A percentile compares a stretch with the other conserved stretches of the same genome.
phyloP scores from a whole-genome alignment of 176 grass and related monocot species.

The Thinopyrum elongatum region DNA sequence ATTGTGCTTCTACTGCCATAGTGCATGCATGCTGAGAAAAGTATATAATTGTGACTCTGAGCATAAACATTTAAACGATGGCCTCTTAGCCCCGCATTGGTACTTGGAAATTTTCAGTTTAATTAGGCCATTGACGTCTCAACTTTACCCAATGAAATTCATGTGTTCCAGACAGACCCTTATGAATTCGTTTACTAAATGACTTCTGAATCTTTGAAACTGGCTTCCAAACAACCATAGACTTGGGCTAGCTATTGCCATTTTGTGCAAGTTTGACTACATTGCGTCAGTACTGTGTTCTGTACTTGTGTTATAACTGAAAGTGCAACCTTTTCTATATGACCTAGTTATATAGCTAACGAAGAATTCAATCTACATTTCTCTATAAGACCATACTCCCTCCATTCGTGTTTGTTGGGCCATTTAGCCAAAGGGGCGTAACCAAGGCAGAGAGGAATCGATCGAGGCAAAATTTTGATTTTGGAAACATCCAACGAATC shows the following conservation, averaged over 20 bases:
- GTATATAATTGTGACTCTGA: constrained; percentile 1
- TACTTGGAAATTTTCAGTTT: not conserved
- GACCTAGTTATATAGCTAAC: not conserved
- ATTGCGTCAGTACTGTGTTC: not conserved
- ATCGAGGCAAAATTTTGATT: not conserved
- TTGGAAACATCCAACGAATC: no score
- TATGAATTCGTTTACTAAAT: no score
- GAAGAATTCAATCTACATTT: not conserved
- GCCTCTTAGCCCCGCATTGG: not conserved
- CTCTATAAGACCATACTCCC: not conserved
- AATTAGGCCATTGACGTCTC: not conserved
- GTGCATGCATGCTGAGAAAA: not conserved
- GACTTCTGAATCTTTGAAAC: not conserved
- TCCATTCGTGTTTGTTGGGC: no score
- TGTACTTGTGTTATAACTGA: not conserved
- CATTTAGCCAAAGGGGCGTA: no score
- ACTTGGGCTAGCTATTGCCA: not conserved
- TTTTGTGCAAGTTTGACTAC: not conserved
- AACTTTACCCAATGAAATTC: no score
- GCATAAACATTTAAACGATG: not conserved
- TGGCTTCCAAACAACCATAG: not conserved
- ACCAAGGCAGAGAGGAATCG: not conserved
- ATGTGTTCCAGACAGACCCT: no score
- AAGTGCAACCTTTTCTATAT: not conserved
- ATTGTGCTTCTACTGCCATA: not conserved